Evolutionary conservation across 2,329 filamentous ascomycete species (phyloP).

Genomic region (Colletotrichum limetticola): DNA sequence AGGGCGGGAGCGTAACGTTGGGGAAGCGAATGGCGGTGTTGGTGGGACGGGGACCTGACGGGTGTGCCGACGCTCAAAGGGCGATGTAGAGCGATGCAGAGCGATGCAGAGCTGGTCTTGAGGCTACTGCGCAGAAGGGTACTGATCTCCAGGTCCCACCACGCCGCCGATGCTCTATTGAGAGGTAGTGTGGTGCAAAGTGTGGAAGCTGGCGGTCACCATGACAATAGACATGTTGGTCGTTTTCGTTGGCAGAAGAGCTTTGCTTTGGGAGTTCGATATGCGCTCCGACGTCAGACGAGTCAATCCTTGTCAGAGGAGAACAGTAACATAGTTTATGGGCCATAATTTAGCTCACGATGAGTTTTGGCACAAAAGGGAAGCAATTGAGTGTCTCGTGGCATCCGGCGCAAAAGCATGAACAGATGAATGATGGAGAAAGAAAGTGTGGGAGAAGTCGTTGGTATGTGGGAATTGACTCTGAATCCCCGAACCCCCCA

Average conservation of each 20-base stretch:
- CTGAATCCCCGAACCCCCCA: background rate
- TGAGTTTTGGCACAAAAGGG: background rate
- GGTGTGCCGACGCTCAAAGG: conserved; percentile 4
- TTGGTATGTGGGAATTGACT: conserved; percentile 15
- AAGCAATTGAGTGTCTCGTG: background rate
- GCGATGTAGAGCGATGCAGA: background rate
- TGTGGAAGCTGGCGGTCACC: background rate
- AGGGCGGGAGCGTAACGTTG: conserved; percentile 4
- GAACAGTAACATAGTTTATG: background rate
- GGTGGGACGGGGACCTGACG: conserved; percentile 17
- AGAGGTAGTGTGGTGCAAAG: background rate
- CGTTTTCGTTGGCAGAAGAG: background rate
- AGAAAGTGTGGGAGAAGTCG: background rate
- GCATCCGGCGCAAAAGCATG: background rate
- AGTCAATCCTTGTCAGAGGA: no score
- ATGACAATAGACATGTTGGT: background rate
- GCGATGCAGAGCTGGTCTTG: background rate
- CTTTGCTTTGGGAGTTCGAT: background rate
- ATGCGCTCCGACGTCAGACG: background rate
- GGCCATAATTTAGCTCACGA: background rate
- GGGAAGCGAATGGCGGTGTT: background rate
- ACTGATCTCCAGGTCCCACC: background rate
- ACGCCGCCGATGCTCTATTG: background rate
- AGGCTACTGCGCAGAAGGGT: background rate
- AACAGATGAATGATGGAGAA: background rate